Percentiles rank a stretch among this genome's conserved stretches.
phyloP scores from a whole-genome alignment of 129 eudicot species.

The Lactuca saligna region DNA sequence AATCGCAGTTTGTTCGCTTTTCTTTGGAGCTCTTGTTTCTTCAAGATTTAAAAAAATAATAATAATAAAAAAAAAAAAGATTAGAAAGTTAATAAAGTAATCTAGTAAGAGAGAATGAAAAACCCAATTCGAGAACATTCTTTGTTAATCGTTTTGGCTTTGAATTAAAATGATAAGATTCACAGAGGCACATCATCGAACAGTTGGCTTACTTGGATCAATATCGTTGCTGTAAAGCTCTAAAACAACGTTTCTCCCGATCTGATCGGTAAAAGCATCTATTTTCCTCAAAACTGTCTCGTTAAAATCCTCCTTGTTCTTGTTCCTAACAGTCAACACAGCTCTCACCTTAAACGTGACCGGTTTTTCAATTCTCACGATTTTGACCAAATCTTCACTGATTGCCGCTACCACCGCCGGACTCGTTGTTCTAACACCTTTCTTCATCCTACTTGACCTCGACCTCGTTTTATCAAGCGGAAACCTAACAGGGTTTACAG shows the following conservation, averaged over 20 bases:
- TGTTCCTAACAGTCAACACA: slow-evolving; percentile 80
- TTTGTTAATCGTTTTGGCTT: not conserved
- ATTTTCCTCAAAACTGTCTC: slow-evolving; percentile 58
- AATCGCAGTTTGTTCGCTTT: slow-evolving; percentile 59
- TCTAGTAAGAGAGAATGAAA: not conserved
- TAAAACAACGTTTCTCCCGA: slow-evolving; percentile 78
- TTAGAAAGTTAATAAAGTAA: not conserved
- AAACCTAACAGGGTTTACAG: slow-evolving; percentile 23
- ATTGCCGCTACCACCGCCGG: slow-evolving; percentile 59
- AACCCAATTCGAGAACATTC: not conserved
- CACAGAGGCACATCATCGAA: slow-evolving; percentile 22
- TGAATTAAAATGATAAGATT: not conserved
- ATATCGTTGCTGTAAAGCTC: slow-evolving; percentile 72
- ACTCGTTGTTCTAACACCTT: not conserved
- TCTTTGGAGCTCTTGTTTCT: slow-evolving; percentile 79
- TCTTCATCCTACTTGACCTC: slow-evolving; percentile 12
- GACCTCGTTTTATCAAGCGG: slow-evolving; percentile 36
- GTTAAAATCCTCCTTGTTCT: slow-evolving; percentile 75
- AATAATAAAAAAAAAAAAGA: not conserved
- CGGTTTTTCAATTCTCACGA: slow-evolving; percentile 52
- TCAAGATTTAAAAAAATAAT: too few relatives aligned
- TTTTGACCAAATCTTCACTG: slow-evolving; percentile 71
- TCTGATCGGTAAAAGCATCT: slow-evolving; percentile 68
- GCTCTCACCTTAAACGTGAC: slow-evolving; percentile 76
- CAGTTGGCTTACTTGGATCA: slow-evolving; percentile 78